A percentile compares a stretch with the other conserved stretches of the same genome.
Conservation (phyloP, 805 yeast genomes). For the Cyberlindnera maritima region DNA sequence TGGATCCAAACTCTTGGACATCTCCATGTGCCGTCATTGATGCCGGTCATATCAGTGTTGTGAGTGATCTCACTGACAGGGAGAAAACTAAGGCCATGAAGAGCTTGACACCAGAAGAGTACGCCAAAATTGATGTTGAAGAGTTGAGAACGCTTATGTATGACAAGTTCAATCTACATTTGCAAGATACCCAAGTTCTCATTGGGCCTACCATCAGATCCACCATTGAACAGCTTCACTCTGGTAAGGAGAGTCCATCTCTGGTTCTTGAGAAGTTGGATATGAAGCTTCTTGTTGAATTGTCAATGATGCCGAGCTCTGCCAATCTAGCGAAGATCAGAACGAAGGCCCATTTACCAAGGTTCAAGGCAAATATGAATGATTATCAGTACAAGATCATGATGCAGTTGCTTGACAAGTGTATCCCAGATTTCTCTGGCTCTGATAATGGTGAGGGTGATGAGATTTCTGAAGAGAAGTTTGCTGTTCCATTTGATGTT, state of each 20-base stretch:
- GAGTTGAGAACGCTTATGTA: slow-evolving; percentile 65
- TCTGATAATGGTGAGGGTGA: slow-evolving; percentile 33
- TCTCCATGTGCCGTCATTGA: slow-evolving; percentile 91
- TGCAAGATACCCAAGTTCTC: slow-evolving; percentile 84
- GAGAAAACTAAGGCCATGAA: slow-evolving; percentile 66
- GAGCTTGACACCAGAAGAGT: slow-evolving; percentile 63
- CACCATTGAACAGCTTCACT: slow-evolving; percentile 70
- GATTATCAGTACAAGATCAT: slow-evolving; percentile 89
- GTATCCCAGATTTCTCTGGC: slow-evolving; percentile 52
- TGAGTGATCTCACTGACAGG: slow-evolving; percentile 76
- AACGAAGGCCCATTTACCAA: slow-evolving; percentile 76
- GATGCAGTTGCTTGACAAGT: slow-evolving; percentile 70
- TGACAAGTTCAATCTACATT: slow-evolving; percentile 73
- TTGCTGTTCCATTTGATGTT: slow-evolving; percentile 25
- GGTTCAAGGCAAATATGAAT: slow-evolving; percentile 65
- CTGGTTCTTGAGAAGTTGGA: slow-evolving; percentile 74
- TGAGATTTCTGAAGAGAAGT: slow-evolving; percentile 32
- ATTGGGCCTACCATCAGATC: slow-evolving; percentile 81
- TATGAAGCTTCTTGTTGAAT: slow-evolving; percentile 68
- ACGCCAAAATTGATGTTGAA: slow-evolving; percentile 45
- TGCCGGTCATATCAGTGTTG: slow-evolving; percentile 90
- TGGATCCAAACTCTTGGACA: slow-evolving; percentile 72
- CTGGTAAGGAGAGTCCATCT: slow-evolving; percentile 37
- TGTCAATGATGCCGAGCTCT: slow-evolving; percentile 84
- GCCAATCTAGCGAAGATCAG: slow-evolving; percentile 67